A percentile compares a stretch with the other conserved stretches of the same genome.
Evolutionary conservation across 1,284 basidiomycete species (phyloP).

Genomic region (Sanghuangporus sanghuang): DNA sequence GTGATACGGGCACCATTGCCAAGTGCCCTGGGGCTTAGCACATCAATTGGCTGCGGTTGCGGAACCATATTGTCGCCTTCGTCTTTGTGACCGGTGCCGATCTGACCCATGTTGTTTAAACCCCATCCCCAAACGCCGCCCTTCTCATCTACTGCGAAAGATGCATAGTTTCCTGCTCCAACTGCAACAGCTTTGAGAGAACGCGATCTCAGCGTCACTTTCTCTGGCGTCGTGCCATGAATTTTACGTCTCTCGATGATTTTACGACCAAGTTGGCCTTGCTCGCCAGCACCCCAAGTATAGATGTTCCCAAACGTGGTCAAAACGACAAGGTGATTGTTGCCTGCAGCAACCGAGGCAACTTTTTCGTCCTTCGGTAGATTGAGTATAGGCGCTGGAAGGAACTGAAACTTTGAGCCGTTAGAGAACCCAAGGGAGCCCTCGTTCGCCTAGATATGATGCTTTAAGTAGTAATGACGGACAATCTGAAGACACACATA

Average conservation of each 20-base stretch:
- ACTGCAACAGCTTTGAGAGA: constrained; percentile 68
- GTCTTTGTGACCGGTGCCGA: constrained; percentile 48
- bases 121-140: constrained; percentile 92
- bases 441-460: constrained; percentile 54
- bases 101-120: constrained; percentile 74
- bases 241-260: constrained; percentile 82
- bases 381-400: constrained; percentile 67
- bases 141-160: constrained; percentile 81
- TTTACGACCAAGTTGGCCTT: constrained; percentile 82
- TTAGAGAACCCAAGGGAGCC: constrained; percentile 84
- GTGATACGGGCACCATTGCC: constrained; percentile 59
- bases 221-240: constrained; percentile 79
- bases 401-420: constrained; percentile 58
- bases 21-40: constrained; percentile 64
- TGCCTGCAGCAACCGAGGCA: constrained; percentile 73
- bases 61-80: constrained; percentile 53
- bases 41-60: constrained; percentile 63
- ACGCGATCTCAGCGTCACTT: constrained; percentile 66
- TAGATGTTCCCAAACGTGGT: constrained; percentile 83
- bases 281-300: constrained; percentile 84
- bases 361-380: constrained; percentile 69
- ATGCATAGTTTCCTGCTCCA: constrained; percentile 81
- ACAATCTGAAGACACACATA: constrained; percentile 36
- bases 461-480: constrained; percentile 6
- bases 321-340: constrained; percentile 84